Evolutionary conservation across 2,329 filamentous ascomycete species (phyloP).

Genomic region (Aspergillus bombycis): DNA sequence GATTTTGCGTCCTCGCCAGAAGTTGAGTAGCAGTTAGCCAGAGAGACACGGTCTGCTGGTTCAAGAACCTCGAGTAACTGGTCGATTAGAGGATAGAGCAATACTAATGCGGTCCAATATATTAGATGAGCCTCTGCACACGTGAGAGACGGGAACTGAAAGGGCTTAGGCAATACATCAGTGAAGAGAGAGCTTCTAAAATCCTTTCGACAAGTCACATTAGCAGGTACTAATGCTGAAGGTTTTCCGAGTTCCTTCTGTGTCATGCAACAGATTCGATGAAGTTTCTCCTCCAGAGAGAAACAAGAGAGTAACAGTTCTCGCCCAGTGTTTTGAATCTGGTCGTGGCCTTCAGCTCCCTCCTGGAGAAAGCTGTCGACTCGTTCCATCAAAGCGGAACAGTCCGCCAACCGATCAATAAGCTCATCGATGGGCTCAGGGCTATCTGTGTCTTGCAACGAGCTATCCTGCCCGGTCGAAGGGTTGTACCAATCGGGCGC

Average conservation of each 20-base stretch:
- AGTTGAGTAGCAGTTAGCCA: conserved; percentile 4
- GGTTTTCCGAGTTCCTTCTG: conserved; percentile 21
- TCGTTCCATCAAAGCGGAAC: conserved; percentile 20
- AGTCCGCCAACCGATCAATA: conserved; percentile 21
- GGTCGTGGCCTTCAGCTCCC: background rate
- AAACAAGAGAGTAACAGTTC: conserved; percentile 17
- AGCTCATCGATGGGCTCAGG: conserved; percentile 24
- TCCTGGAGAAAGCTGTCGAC: conserved; percentile 18
- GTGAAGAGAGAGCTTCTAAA: conserved; percentile 17
- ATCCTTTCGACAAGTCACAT: conserved; percentile 10
- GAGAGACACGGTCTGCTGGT: conserved; percentile 1
- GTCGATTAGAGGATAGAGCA: conserved; percentile 26
- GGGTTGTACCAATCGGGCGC: conserved; percentile 18
- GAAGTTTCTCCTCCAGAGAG: conserved; percentile 16
- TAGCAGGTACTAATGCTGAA: conserved; percentile 2
- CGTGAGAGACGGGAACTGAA: conserved; percentile 19
- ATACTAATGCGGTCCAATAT: conserved; percentile 20
- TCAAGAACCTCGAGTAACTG: conserved; percentile 19
- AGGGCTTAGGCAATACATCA: conserved; percentile 15
- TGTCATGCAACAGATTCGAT: conserved; percentile 17
- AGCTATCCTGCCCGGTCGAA: conserved; percentile 9
- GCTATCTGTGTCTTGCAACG: conserved; percentile 1
- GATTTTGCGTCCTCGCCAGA: background rate
- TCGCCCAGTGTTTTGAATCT: conserved; percentile 9
- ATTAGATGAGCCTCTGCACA: conserved; percentile 23